Evolutionary conservation across 164 flowering plant species (phyloP), one percentile per base, ranked within the genome.

Genomic region (Stephania cephalantha): DNA sequence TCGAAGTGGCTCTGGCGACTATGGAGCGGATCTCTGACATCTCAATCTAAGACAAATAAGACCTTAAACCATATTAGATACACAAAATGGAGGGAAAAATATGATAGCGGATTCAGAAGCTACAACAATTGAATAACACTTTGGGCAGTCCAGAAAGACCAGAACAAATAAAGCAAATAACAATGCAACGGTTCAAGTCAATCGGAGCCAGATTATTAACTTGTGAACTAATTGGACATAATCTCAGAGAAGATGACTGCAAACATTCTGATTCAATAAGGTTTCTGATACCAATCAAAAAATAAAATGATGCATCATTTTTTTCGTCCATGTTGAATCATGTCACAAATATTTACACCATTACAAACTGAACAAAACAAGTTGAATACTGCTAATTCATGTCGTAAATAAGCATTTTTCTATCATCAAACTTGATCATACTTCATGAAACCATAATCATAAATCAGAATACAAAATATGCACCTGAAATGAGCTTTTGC

Each of bases 401-500:
- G 17, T 1, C 63, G 1, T 55, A 55, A 55, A 55, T 18, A 55
- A 55, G 63, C 63, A 55, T 11, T 55, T 55, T 55, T 12, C 63
- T 55, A 9, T 55, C 63, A 55, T 55, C 63, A 55, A 55, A 55
- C 17, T 55, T 55, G 63, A 17, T 2, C 5, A 55, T 55, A 44
- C 9, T 29, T 31, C 42, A 22, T 50, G 46, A 68, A 30, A 55
- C 31, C 42, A 35, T 35, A 35, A 35, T 35, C 2, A 13, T 71
- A 10, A 46, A 17, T 44, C 69, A 76, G 3, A 46, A 18, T 45
- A 70, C 13, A 75, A 46, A 61, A 17, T 4, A 4, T 30, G 2
- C 72, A 92, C 98, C 97, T 95, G 99, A 81, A 95, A 95, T 71
- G 99, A 93, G 81, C 98, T 93, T 83, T 95, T 95, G 15, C 95